Percentiles rank a stretch among this genome's conserved stretches.
phyloP scores from a whole-genome alignment of 23 red algal species.

The Gracilaria domingensis region DNA sequence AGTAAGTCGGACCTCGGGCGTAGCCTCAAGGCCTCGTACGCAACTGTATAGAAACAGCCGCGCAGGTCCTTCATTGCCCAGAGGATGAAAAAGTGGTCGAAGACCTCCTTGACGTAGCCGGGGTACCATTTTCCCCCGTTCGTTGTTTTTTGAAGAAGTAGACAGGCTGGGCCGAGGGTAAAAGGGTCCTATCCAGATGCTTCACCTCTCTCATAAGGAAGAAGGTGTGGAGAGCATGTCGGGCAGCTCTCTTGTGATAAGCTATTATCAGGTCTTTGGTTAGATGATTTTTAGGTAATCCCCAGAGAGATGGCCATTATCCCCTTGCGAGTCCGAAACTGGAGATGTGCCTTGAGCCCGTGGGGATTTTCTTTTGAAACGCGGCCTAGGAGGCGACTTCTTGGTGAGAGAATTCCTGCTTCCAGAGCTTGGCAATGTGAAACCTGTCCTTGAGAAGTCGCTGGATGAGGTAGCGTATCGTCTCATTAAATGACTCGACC shows the following conservation, averaged over 20 bases:
- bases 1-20: neutral
- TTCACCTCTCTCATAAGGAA: no score
- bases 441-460: neutral
- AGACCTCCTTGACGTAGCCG: neutral
- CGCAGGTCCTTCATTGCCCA: neutral
- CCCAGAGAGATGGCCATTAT: no score
- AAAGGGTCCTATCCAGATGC: neutral
- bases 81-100: neutral
- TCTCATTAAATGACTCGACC: neutral
- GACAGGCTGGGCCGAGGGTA: neutral
- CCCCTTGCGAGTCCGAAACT: no score
- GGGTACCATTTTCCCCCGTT: slow-evolving; percentile 1
- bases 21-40: slow-evolving; percentile 17
- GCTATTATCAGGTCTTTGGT: neutral
- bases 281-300: neutral
- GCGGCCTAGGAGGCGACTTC: neutral
- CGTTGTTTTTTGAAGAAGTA: neutral
- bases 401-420: neutral
- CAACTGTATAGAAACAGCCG: neutral
- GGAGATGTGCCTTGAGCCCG: no score
- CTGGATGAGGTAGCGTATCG: neutral
- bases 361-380: neutral
- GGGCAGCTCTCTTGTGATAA: neutral
- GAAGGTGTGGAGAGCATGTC: neutral
- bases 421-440: neutral